Conservation (phyloP, 139 green algal genomes). For the Pedinophyceae sp. region DNA sequence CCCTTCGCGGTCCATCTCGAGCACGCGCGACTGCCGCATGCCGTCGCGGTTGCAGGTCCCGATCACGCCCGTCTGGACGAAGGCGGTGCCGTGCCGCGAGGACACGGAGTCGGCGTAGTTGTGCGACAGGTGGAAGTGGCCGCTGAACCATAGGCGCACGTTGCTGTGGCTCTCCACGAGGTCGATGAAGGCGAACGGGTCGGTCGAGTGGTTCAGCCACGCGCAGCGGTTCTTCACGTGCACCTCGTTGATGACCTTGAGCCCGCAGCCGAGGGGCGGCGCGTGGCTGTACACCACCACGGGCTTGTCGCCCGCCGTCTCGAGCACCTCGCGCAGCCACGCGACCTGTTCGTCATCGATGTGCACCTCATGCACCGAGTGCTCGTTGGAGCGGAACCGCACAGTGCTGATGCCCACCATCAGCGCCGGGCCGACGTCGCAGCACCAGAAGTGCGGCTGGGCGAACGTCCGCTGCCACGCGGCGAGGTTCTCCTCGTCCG, state of each 20-base stretch:
- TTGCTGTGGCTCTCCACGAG: conserved; percentile 38
- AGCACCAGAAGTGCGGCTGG: conserved; percentile 48
- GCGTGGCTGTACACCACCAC: conserved; percentile 61
- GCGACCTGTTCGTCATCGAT: conserved; percentile 56
- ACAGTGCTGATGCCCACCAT: conserved; percentile 53
- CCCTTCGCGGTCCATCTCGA: conserved; percentile 12
- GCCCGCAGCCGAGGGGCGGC: conserved; percentile 48
- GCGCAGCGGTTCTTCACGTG: conserved; percentile 73
- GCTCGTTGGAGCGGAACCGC: conserved; percentile 37
- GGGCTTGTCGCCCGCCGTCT: conserved; percentile 14
- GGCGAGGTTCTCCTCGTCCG: conserved; percentile 48
- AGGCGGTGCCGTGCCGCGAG: conserved; percentile 36
- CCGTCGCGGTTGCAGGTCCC: conserved; percentile 42
- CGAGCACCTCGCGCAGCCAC: conserved; percentile 40
- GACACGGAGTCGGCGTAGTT: conserved; percentile 55
- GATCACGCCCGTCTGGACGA: conserved; percentile 70
- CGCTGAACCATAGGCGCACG: conserved; percentile 51
- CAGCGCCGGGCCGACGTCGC: conserved; percentile 32
- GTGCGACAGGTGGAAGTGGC: conserved; percentile 60
- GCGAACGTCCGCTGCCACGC: conserved; percentile 36
- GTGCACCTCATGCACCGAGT: conserved; percentile 36
- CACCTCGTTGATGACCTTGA: conserved; percentile 56
- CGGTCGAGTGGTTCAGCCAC: conserved; percentile 35
- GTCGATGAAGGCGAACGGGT: conserved; percentile 36
- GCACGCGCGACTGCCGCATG: conserved; percentile 13